Evolutionary conservation across 2,329 filamentous ascomycete genomes (phyloP).

Genomic region (Xylaria sp.): DNA sequence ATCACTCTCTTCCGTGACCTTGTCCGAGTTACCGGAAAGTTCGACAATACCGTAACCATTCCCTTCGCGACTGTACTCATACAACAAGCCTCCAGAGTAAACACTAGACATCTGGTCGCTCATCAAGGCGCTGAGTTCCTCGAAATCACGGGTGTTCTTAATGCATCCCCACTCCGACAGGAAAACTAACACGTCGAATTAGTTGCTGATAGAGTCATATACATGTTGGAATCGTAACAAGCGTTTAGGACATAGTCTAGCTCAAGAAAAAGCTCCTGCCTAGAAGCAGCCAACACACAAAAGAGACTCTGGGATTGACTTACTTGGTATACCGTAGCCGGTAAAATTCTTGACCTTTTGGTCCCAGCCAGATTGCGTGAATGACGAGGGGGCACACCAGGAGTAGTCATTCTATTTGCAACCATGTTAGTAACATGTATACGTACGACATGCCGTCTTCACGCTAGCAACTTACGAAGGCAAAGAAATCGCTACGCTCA

Average conservation of each 20-base stretch:
- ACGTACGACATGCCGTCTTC: neutral
- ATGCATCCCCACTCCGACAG: constrained; percentile 94
- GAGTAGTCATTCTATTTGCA: constrained; percentile 78
- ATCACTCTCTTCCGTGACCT: constrained; percentile 68
- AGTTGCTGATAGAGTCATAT: neutral
- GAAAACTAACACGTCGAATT: constrained; percentile 65
- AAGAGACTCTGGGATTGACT: neutral
- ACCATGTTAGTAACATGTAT: constrained; percentile 33
- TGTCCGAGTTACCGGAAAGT: constrained; percentile 63
- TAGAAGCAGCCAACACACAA: neutral
- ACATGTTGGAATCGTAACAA: no score
- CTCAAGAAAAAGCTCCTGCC: neutral
- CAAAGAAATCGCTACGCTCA: constrained; percentile 87
- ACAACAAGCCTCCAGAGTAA: constrained; percentile 96
- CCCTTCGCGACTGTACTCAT: constrained; percentile 87
- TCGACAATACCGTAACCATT: constrained; percentile 84
- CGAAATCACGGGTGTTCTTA: constrained; percentile 82
- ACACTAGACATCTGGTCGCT: constrained; percentile 81
- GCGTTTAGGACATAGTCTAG: neutral
- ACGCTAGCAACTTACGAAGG: constrained; percentile 62
- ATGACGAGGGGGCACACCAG: constrained; percentile 78
- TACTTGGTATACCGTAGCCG: constrained; percentile 80
- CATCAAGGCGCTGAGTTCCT: constrained; percentile 84
- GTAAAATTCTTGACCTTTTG: constrained; percentile 88
- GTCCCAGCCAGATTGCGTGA: constrained; percentile 80